Evolutionary conservation across 2,329 filamentous ascomycete species (phyloP), one percentile per base, ranked within the genome.

Genomic region (Ciborinia camelliae): DNA sequence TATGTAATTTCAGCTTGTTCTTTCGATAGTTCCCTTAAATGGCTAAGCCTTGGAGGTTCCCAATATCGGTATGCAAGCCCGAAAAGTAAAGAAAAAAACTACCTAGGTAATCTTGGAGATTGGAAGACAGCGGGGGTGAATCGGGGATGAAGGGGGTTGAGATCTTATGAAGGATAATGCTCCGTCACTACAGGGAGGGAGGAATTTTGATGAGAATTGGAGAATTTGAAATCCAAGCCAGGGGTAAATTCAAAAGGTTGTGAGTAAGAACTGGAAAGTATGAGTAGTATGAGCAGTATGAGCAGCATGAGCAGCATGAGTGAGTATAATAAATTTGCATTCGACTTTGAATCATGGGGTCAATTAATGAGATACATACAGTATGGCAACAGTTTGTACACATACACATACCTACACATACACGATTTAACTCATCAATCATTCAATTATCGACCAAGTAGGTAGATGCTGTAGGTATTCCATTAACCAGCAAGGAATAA

Each of bases 201-300:
- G 54, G 54, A 32, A 57, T 45, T 23, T 45, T 0, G 28, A 57
- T 43, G 39, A 39, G 28, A 45, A 23, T 32, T 45, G 15, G 10
- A 43, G 26, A 20, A 50, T 43, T 43, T 10, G 45, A 28, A 30
- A 45, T 57, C 20, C 39, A 57, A 57, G 54, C 54, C 54, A 57
- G 54, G 54, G 54, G 54, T 57, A 57, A 57, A n/a, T n/a, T n/a
- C n/a, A n/a, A n/a, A n/a, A n/a, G n/a, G n/a, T n/a, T n/a, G n/a
- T n/a, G n/a, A n/a, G 20, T 23, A 23, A 10, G 43, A 23, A 41
- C 39, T 37, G n/a, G 32, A 53, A 53, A 37, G 18, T 8, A 32
- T 9, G 2, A 20, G 18, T 51, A 45, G 43, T n/a, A n/a, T n/a
- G n/a, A n/a, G n/a, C n/a, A n/a, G n/a, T n/a, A n/a, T n/a, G n/a